Percentiles rank a stretch among this genome's conserved stretches.
Conservation (phyloP, 495 filamentous ascomycete genomes). For the Pyrenula aspistea region DNA sequence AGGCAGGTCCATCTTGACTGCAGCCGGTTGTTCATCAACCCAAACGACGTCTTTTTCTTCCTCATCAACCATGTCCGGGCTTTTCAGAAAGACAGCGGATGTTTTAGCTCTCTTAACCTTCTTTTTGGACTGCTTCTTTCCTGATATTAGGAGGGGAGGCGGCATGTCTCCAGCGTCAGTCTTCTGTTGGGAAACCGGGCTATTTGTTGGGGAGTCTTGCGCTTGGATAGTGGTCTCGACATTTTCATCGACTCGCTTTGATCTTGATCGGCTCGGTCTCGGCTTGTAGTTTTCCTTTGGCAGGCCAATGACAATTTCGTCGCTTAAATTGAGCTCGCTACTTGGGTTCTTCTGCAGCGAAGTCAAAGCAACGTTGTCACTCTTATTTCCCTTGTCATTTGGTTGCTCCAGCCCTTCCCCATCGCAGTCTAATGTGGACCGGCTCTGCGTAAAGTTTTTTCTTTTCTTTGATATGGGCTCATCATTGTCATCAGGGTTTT, state of each 20-base stretch:
- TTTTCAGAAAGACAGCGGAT: not conserved
- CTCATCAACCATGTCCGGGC: not conserved
- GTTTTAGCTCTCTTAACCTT: slow-evolving; percentile 1
- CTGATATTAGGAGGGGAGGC: not conserved
- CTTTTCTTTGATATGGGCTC: not conserved
- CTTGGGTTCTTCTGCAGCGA: not conserved
- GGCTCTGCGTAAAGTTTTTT: not conserved
- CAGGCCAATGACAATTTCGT: not conserved
- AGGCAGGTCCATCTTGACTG: not conserved
- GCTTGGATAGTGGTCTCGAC: not conserved
- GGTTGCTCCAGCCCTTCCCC: not conserved
- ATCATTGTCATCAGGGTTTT: not conserved
- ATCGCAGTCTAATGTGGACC: not conserved
- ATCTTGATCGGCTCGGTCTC: not conserved
- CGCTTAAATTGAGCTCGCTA: not conserved
- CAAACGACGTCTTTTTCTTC: not conserved
- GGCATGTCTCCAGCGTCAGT: not conserved
- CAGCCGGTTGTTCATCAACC: not conserved
- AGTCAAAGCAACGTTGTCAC: not conserved
- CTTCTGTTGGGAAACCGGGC: not conserved
- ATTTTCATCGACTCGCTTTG: not conserved
- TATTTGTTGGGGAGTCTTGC: not conserved
- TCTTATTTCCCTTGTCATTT: not conserved
- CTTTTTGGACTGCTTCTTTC: not conserved
- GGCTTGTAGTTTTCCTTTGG: slow-evolving; percentile 1